These are phyloP conservation scores for Metschnikowia lunata DNA, from an alignment of 805 yeast species.

Conservation along the genomic window DNA sequence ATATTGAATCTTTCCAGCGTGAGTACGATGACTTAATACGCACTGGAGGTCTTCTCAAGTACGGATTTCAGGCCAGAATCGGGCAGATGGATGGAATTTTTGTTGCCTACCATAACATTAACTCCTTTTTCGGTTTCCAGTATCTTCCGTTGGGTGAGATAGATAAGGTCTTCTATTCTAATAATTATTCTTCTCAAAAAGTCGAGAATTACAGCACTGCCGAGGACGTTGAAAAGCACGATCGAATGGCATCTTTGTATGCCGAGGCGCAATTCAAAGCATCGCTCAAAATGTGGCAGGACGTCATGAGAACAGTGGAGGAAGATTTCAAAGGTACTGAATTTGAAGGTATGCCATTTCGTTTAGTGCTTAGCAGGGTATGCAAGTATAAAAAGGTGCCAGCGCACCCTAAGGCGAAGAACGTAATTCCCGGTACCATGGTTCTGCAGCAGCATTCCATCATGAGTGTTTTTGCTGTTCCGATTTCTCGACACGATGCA, in stretches of 20 bases:
- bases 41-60: conserved; percentile 72
- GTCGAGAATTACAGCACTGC: conserved; percentile 9
- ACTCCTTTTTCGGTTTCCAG: conserved; percentile 82
- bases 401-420: background rate
- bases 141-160: conserved; percentile 72
- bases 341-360: conserved; percentile 20
- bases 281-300: conserved; percentile 23
- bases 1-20: conserved; percentile 73
- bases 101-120: conserved; percentile 83
- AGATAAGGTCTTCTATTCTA: conserved; percentile 43
- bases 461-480: conserved; percentile 29
- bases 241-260: conserved; percentile 10
- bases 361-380: conserved; percentile 25
- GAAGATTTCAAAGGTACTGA: conserved; percentile 22
- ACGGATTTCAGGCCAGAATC: conserved; percentile 85
- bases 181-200: conserved; percentile 1
- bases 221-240: conserved; percentile 9
- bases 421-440: too few relatives aligned
- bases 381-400: background rate
- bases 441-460: conserved; percentile 6
- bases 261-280: conserved; percentile 19
- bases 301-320: conserved; percentile 24
- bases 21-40: conserved; percentile 73
- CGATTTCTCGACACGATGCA: conserved; percentile 22
- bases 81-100: conserved; percentile 97